Evolutionary conservation across 2,329 filamentous ascomycete species (phyloP), one percentile per base, ranked within the genome.

Genomic region (Penicillium occitanis): DNA sequence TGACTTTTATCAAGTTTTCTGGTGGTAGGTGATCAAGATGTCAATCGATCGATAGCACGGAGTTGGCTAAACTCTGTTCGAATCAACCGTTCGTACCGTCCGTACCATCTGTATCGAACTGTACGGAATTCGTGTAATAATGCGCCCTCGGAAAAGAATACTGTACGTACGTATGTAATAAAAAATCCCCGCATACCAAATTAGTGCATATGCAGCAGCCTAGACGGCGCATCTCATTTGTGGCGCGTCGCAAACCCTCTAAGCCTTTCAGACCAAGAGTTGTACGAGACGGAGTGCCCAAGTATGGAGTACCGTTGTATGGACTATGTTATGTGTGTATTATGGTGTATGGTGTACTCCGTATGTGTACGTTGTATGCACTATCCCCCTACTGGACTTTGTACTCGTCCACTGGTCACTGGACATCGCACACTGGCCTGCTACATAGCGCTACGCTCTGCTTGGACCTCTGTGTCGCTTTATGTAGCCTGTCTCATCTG

Each of bases 161-260:
- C 35, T 13, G 50, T 33, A 53, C 50, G 50, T 33, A 53, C 50
- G 28, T 53, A 14, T 22, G 48, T 57, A 40, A 22, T 14, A 5
- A 37, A 33, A 37, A 22, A 57, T 57, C 53, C 63, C 63, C 63
- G 63, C 63, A 60, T 65, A 42, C 55, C 63, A 61, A 13, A 65
- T 60, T 59, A 42, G 63, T 59, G 55, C 63, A 35, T 42, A 22
- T 65, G 63, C 63, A 65, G 46, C 46, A 30, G 30, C 14, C 55
- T 44, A 48, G 51, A 42, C 46, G 60, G 46, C 60, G 46, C 60
- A 51, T 40, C 28, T 50, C 5, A 37, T 28, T 60, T 42, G 57
- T 62, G 61, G 50, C 48, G 61, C 44, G 44, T 51, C 30, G 42
- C 60, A 48, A 50, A 51, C 42, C 35, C 44, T 40, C 30, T 35